These are phyloP conservation scores for Agapanthus africanus DNA, from an alignment of 106 monocot genomes.

Conservation along the genomic window DNA sequence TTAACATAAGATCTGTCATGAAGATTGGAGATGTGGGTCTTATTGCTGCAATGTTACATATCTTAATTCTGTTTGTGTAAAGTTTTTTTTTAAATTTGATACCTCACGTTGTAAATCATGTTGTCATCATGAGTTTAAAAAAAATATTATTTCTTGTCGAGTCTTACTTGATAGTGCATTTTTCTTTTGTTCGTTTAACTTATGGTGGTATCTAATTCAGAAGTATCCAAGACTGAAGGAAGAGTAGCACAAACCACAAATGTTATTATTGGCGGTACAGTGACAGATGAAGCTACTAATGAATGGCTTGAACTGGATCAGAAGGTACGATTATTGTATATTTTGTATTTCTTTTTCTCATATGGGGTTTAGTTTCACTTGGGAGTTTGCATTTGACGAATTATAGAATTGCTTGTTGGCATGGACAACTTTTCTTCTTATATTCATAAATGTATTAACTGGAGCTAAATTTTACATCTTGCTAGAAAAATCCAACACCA, in stretches of 20 bases:
- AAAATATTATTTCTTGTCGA: not conserved
- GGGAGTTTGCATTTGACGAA: not conserved
- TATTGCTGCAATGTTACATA: not conserved
- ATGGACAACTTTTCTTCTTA: not conserved
- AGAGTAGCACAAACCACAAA: conserved; percentile 88
- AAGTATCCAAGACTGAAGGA: conserved; percentile 88
- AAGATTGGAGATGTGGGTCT: not conserved
- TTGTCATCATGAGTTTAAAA: not conserved
- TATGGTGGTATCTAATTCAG: conserved; percentile 41
- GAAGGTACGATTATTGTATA: conserved; percentile 44
- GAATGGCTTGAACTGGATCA: conserved; percentile 97
- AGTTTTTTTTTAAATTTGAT: conserved; percentile 3
- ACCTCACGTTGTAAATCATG: not conserved
- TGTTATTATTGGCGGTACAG: conserved; percentile 91
- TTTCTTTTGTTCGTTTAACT: conserved; percentile 11
- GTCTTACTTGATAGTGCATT: not conserved
- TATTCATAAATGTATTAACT: not conserved
- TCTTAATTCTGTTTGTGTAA: not conserved
- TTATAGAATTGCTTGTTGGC: not conserved
- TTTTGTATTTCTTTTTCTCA: not conserved
- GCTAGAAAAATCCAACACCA: not conserved
- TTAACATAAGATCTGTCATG: not conserved
- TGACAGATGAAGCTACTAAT: conserved; percentile 80
- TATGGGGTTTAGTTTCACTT: not conserved
- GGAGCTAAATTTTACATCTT: not conserved